Percentiles rank a stretch among this genome's conserved stretches.
These are phyloP conservation scores for Phylloporus sp. DNA, from an alignment of 768 basidiomycete genomes.

Conservation along the genomic window DNA sequence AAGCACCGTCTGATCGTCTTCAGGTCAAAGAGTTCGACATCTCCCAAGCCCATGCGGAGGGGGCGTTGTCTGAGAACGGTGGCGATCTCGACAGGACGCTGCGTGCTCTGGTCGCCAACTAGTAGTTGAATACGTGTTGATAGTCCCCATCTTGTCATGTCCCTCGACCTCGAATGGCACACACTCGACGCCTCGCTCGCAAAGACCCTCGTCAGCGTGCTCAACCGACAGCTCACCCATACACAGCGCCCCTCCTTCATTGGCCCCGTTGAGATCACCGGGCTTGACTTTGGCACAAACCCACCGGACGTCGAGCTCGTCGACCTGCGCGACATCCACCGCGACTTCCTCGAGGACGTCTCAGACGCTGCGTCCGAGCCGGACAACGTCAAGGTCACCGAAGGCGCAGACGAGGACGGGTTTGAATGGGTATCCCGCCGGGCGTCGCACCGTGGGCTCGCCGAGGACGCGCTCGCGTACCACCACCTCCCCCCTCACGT, in stretches of 20 bases:
- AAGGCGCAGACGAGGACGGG: slow-evolving; percentile 63
- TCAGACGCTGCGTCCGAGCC: slow-evolving; percentile 25
- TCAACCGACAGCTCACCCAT: slow-evolving; percentile 74
- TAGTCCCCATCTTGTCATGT: slow-evolving; percentile 59
- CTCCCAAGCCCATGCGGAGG: slow-evolving; percentile 28
- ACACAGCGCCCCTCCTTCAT: slow-evolving; percentile 88
- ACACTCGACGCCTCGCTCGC: slow-evolving; percentile 75
- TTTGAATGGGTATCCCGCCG: slow-evolving; percentile 80
- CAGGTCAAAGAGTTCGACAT: slow-evolving; percentile 32
- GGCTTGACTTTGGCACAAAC: slow-evolving; percentile 81
- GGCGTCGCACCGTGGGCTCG: slow-evolving; percentile 52
- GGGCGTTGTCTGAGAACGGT: slow-evolving; percentile 25
- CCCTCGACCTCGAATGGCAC: slow-evolving; percentile 92
- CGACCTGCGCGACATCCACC: slow-evolving; percentile 90
- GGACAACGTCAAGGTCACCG: slow-evolving; percentile 46
- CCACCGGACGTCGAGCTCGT: slow-evolving; percentile 86
- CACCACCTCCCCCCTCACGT: slow-evolving; percentile 72
- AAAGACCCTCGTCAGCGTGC: slow-evolving; percentile 59
- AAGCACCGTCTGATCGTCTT: slow-evolving; percentile 1
- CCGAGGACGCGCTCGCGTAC: slow-evolving; percentile 52
- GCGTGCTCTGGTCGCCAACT: slow-evolving; percentile 25
- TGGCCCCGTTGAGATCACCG: slow-evolving; percentile 83
- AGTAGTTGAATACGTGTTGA: background rate
- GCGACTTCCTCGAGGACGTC: slow-evolving; percentile 87
- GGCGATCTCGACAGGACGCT: slow-evolving; percentile 28